Base-by-base conservation (phyloP, 495 filamentous ascomycete genomes). In the Evernia prunastri region DNA sequence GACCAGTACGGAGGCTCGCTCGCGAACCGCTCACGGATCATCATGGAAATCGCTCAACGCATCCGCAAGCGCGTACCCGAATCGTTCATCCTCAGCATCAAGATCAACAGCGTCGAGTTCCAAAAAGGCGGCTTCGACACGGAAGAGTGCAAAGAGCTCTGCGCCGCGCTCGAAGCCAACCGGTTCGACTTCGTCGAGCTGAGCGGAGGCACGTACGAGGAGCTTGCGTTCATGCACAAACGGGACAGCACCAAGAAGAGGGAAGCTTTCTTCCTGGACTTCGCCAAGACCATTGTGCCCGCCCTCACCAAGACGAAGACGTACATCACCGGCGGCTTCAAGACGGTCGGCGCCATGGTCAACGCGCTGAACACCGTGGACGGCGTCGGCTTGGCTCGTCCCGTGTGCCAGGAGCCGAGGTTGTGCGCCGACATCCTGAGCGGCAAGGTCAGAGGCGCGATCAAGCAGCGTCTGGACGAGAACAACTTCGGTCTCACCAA, bases 101-200 rank as follows among this genome's bases (percentile, higher is more conserved):
- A 89, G 73, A 73, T 89, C 69, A 89, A 89, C 74, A 84, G 79
- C 66, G 84, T 86, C 66, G 85, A 89, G 71, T 87, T 87, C 72
- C 83, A 89, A 69, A 76, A 80, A 20, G 72, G 77, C 20, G 86
- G 85, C 15, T 82, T 88, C 69, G 63, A 76, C 42, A 71, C 81
- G 10, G 79, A 83, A 27, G 86, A 88, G 56, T 81, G 81, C 12
- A 75, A 75, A 63, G 63, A 76, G n/a, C 75, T 88, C 3, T 84
- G 84, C 68, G 66, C 72, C 54, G 71, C 77, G 18, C 78, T 88
- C 9, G 86, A 89, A 68, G 61, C 72, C 43, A 74, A 78, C 59
- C 33, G 65, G 6, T 85, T 88, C 69, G 86, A 89, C 69, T 85
- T 84, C 67, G 80, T 88, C 8, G 86, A 89, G 72, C 75, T 89